phyloP scores from a whole-genome alignment of 2,329 filamentous ascomycete genomes.

The Rutstroemia sp. region DNA sequence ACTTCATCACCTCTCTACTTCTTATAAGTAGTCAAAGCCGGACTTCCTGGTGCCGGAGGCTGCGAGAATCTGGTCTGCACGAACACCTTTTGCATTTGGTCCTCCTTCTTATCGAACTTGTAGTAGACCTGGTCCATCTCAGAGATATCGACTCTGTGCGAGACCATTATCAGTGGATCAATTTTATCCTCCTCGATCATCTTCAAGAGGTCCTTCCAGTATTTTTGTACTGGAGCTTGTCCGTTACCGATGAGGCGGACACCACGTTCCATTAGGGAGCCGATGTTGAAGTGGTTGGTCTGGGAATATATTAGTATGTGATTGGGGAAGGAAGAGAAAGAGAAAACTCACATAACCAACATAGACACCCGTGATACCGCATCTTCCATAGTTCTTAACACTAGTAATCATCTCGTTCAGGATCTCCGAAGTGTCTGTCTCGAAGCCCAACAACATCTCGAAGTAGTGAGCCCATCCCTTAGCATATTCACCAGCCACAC shows the following conservation, averaged over 20 bases:
- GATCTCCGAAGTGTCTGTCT: conserved; percentile 80
- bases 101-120: conserved; percentile 50
- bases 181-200: conserved; percentile 60
- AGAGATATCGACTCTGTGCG: conserved; percentile 68
- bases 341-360: conserved; percentile 45
- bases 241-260: conserved; percentile 66
- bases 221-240: conserved; percentile 69
- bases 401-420: conserved; percentile 72
- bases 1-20: background rate
- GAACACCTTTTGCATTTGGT: conserved; percentile 75
- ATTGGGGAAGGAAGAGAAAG: background rate
- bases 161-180: conserved; percentile 72
- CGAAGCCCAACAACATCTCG: conserved; percentile 54
- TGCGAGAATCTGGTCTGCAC: conserved; percentile 50
- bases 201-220: conserved; percentile 72
- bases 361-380: conserved; percentile 68
- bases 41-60: conserved; percentile 42
- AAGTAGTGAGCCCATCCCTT: conserved; percentile 55
- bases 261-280: conserved; percentile 79
- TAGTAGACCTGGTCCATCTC: conserved; percentile 62
- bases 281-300: conserved; percentile 27
- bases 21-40: conserved; percentile 21
- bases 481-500: conserved; percentile 52
- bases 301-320: conserved; percentile 1
- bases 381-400: conserved; percentile 65